Evolutionary conservation across 2,329 filamentous ascomycete species (phyloP).

Genomic region (Colletotrichum cereale): DNA sequence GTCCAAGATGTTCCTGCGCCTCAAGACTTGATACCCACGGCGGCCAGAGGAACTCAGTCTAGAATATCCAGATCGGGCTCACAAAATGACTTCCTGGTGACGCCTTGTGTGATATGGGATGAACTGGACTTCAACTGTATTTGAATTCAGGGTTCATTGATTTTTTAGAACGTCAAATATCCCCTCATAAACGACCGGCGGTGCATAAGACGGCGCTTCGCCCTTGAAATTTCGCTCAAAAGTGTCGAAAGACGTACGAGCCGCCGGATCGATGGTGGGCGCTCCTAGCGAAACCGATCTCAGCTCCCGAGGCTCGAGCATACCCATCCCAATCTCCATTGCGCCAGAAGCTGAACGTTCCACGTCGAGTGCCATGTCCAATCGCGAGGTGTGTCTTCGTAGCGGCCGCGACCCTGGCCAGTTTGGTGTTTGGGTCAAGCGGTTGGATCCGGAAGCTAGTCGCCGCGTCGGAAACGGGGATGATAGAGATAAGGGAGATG

Average conservation of each 20-base stretch:
- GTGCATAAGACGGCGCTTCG: slow-evolving; percentile 9
- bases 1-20: background rate
- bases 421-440: background rate
- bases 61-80: background rate
- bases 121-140: too few relatives aligned
- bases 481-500: slow-evolving; percentile 11
- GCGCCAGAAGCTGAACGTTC: slow-evolving; percentile 29
- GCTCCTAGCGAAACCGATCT: slow-evolving; percentile 20
- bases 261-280: background rate
- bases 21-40: background rate
- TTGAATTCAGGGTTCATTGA: background rate
- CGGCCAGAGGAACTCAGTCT: background rate
- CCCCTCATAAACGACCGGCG: slow-evolving; percentile 27
- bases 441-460: background rate
- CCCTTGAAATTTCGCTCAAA: slow-evolving; percentile 10
- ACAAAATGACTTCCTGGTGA: background rate
- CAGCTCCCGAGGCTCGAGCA: slow-evolving; percentile 31
- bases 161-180: slow-evolving; percentile 38
- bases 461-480: background rate
- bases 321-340: slow-evolving; percentile 29
- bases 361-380: slow-evolving; percentile 34
- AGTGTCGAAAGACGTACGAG: slow-evolving; percentile 6
- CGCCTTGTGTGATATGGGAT: background rate
- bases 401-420: slow-evolving; percentile 19
- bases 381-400: slow-evolving; percentile 18